Percentiles rank a stretch among this genome's conserved stretches.
These are phyloP conservation scores for Fragilaria crotonensis DNA, from an alignment of 108 stramenopile genomes.

Conservation along the genomic window DNA sequence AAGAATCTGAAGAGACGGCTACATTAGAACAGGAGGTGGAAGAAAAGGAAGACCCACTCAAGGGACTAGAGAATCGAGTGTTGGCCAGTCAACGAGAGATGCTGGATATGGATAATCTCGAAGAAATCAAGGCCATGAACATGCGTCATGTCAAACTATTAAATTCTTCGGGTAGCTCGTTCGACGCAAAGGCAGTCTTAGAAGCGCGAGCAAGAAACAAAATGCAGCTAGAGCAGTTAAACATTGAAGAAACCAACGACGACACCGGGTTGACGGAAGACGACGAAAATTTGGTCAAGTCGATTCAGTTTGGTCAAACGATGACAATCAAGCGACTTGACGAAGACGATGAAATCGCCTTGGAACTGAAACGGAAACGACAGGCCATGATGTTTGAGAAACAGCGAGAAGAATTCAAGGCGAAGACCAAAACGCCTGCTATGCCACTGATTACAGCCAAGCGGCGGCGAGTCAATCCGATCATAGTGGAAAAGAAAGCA, in stretches of 20 bases:
- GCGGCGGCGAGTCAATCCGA: slow-evolving; percentile 17
- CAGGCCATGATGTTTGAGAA: slow-evolving; percentile 34
- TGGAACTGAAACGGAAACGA: slow-evolving; percentile 45
- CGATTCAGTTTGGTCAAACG: slow-evolving; percentile 55
- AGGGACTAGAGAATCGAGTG: slow-evolving; percentile 92
- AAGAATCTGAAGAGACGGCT: slow-evolving; percentile 46
- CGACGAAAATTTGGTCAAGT: slow-evolving; percentile 65
- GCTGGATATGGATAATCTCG: slow-evolving; percentile 90
- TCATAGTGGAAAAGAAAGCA: slow-evolving; percentile 7
- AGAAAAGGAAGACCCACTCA: slow-evolving; percentile 89
- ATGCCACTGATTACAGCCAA: slow-evolving; percentile 44
- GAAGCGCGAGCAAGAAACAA: slow-evolving; percentile 38
- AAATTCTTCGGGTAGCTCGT: slow-evolving; percentile 12
- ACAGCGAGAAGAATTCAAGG: slow-evolving; percentile 20
- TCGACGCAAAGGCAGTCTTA: slow-evolving; percentile 53
- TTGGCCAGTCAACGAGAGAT: slow-evolving; percentile 92
- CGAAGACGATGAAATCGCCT: slow-evolving; percentile 56
- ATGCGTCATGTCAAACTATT: slow-evolving; percentile 52
- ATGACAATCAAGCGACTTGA: slow-evolving; percentile 26
- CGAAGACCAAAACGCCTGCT: slow-evolving; percentile 11
- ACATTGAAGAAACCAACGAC: slow-evolving; percentile 49
- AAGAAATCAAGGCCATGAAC: slow-evolving; percentile 93
- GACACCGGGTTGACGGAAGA: slow-evolving; percentile 51
- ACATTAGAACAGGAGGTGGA: slow-evolving; percentile 69
- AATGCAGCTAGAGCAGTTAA: slow-evolving; percentile 8